Conservation (phyloP, 2,329 filamentous ascomycete genomes). For the Fusarium xyrophilum region DNA sequence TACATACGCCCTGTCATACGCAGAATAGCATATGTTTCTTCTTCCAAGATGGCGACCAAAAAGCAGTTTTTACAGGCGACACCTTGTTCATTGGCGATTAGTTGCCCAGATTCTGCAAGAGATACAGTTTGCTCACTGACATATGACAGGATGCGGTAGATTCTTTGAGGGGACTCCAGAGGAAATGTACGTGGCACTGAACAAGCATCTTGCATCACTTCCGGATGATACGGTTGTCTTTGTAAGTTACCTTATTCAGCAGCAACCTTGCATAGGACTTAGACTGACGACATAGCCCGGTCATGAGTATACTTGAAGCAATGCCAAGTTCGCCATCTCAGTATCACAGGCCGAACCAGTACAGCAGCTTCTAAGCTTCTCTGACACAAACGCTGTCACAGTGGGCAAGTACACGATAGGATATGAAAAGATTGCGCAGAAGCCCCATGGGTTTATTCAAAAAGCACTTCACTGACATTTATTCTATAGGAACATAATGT, state of each 20-base stretch:
- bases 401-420: not conserved
- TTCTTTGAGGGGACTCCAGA: not conserved
- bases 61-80: not conserved
- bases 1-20: not conserved
- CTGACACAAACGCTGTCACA: not conserved
- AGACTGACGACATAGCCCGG: not conserved
- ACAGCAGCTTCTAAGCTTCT: not conserved
- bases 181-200: not conserved
- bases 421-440: not conserved
- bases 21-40: not conserved
- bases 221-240: not conserved
- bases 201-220: not conserved
- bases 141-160: not conserved
- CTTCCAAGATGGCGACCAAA: not conserved
- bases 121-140: accelerated
- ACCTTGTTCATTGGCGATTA: not conserved
- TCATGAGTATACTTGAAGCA: not conserved
- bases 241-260: not conserved
- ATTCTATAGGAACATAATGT: not conserved
- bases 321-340: not conserved
- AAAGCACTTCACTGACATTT: accelerated
- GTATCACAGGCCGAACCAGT: not conserved
- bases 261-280: accelerated
- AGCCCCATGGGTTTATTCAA: accelerated
- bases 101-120: accelerated